Evolutionary conservation across 2,329 filamentous ascomycete genomes (phyloP).

Genomic region (Claviceps sp.): DNA sequence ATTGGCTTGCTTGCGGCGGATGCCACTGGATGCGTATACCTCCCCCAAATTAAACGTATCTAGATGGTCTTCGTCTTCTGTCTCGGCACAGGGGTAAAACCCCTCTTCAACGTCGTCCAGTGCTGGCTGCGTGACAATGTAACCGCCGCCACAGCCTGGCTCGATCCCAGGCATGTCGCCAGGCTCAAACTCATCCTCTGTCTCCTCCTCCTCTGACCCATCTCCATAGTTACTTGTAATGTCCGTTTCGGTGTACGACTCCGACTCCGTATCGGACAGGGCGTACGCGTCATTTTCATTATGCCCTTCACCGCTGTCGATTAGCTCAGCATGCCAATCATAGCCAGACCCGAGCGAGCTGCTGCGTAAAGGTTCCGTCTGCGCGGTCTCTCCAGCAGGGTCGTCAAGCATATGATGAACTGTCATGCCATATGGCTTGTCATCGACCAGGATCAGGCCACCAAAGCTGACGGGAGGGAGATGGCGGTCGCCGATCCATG

Average conservation of each 20-base stretch:
- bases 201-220: slow-evolving; percentile 32
- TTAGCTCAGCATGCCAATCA: slow-evolving; percentile 30
- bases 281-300: slow-evolving; percentile 46
- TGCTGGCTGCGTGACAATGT: slow-evolving; percentile 81
- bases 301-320: slow-evolving; percentile 25
- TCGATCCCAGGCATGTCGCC: slow-evolving; percentile 72
- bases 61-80: slow-evolving; percentile 68
- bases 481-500: slow-evolving; percentile 73
- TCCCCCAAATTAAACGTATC: slow-evolving; percentile 69
- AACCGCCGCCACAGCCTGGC: slow-evolving; percentile 59
- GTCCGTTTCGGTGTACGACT: slow-evolving; percentile 34
- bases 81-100: slow-evolving; percentile 63
- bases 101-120: slow-evolving; percentile 73
- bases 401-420: slow-evolving; percentile 93
- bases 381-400: slow-evolving; percentile 32
- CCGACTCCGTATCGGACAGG: slow-evolving; percentile 49
- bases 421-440: slow-evolving; percentile 81
- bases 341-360: slow-evolving; percentile 23
- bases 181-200: slow-evolving; percentile 41
- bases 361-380: slow-evolving; percentile 19
- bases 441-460: slow-evolving; percentile 73
- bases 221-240: slow-evolving; percentile 39
- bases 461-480: slow-evolving; percentile 85
- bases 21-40: slow-evolving; percentile 79
- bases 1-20: slow-evolving; percentile 59